These are phyloP conservation scores for Phoenix roebelenii DNA, from an alignment of 176 grass and related monocot species.

Conservation along the genomic window DNA sequence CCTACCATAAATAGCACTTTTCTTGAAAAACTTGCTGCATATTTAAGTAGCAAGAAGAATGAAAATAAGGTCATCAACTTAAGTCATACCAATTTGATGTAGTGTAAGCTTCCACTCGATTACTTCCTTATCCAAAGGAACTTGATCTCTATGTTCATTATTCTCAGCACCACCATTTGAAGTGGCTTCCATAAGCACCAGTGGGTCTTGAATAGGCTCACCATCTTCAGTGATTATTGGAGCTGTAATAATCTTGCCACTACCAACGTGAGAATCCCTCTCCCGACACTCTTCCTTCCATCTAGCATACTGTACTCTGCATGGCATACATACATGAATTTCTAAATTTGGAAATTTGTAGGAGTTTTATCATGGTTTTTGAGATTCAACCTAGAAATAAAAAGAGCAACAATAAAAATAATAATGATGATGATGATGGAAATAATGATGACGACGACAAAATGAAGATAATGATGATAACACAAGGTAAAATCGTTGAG, in stretches of 20 bases:
- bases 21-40: slow-evolving; percentile 7
- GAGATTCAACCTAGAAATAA: too few species aligned
- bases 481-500: too few species aligned
- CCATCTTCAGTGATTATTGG: slow-evolving; percentile 88
- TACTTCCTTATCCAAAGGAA: slow-evolving; percentile 57
- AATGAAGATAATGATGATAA: too few species aligned
- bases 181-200: slow-evolving; percentile 85
- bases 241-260: slow-evolving; percentile 82
- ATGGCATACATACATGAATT: slow-evolving; percentile 14
- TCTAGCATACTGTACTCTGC: slow-evolving; percentile 75
- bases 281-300: slow-evolving; percentile 82
- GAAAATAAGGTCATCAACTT: slow-evolving; percentile 3
- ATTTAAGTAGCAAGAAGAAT: neutral
- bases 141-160: slow-evolving; percentile 10
- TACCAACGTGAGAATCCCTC: slow-evolving; percentile 96
- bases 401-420: too few species aligned
- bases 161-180: slow-evolving; percentile 13
- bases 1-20: slow-evolving; percentile 35
- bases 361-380: too few species aligned
- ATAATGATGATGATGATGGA: too few species aligned
- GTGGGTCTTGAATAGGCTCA: slow-evolving; percentile 72
- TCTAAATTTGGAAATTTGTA: neutral
- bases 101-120: slow-evolving; percentile 96
- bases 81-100: slow-evolving; percentile 77
- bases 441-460: too few species aligned